Conservation (phyloP, 2,329 filamentous ascomycete species). For the Colletotrichum sp. region DNA sequence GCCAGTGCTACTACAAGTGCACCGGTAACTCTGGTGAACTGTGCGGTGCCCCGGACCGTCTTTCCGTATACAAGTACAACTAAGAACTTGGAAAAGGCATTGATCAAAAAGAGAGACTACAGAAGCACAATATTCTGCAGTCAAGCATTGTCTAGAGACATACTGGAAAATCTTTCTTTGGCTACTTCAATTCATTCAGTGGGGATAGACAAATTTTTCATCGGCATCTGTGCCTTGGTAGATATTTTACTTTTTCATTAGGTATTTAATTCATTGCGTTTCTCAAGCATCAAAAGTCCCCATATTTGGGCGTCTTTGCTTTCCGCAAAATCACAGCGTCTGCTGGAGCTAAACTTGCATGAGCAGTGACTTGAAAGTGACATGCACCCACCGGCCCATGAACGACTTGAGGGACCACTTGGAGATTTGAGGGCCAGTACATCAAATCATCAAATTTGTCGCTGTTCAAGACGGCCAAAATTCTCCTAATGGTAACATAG, state of each 20-base stretch:
- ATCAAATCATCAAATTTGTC: neutral
- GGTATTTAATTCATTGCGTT: neutral
- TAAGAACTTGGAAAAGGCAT: neutral
- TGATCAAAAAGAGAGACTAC: neutral
- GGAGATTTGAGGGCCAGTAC: neutral
- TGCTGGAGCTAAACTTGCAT: neutral
- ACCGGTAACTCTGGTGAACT: conserved; percentile 20
- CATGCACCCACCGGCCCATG: neutral
- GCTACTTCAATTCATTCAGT: neutral
- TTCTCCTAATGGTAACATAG: neutral
- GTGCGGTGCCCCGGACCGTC: conserved; percentile 35
- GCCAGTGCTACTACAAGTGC: conserved; percentile 22
- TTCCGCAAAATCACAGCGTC: neutral
- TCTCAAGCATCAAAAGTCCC: neutral
- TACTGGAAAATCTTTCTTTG: neutral
- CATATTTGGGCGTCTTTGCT: neutral
- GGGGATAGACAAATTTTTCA: neutral
- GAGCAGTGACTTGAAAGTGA: neutral
- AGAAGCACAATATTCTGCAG: neutral
- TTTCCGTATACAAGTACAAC: conserved; percentile 35
- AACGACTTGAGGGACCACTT: neutral
- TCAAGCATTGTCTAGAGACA: neutral
- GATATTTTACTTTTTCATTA: neutral
- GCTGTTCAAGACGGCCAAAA: neutral
- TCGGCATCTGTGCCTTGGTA: neutral